phyloP scores from a whole-genome alignment of 176 grass and related monocot species.

The Eragrostis curvula region DNA sequence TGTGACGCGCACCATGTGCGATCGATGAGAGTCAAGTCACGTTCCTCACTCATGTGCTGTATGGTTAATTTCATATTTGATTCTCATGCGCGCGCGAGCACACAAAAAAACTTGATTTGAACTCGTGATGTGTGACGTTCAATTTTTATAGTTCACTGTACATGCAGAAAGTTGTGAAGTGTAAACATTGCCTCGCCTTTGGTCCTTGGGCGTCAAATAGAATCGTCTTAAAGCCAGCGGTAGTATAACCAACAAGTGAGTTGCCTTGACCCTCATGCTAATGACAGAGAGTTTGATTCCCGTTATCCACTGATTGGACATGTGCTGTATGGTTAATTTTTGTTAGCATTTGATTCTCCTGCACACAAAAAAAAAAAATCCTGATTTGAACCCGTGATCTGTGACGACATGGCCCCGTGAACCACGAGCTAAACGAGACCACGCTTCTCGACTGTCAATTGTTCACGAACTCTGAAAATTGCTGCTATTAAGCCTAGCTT shows the following conservation, averaged over 20 bases:
- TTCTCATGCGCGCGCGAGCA: too few relatives aligned
- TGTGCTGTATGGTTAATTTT: not conserved
- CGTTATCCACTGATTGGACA: not conserved
- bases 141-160: not conserved
- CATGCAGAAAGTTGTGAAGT: not conserved
- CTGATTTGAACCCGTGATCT: conserved; percentile 3
- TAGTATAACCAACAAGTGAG: not conserved
- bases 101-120: too few relatives aligned
- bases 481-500: not conserved
- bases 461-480: conserved; percentile 2
- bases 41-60: too few relatives aligned
- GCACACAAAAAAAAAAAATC: not conserved
- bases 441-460: not conserved
- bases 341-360: not conserved
- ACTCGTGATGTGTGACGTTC: too few relatives aligned
- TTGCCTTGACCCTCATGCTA: not conserved
- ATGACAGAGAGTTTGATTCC: conserved; percentile 23
- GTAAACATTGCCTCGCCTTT: not conserved
- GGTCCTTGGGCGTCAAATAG: conserved; percentile 3
- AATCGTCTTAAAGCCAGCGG: not conserved
- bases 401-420: not conserved
- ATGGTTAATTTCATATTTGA: too few relatives aligned
- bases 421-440: conserved; percentile 1
- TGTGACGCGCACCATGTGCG: too few relatives aligned
- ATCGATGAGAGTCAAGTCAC: too few relatives aligned